A percentile compares a stretch with the other conserved stretches of the same genome.
Evolutionary conservation across 129 eudicot species (phyloP).

Genomic region (Smallanthus sonchifolius): DNA sequence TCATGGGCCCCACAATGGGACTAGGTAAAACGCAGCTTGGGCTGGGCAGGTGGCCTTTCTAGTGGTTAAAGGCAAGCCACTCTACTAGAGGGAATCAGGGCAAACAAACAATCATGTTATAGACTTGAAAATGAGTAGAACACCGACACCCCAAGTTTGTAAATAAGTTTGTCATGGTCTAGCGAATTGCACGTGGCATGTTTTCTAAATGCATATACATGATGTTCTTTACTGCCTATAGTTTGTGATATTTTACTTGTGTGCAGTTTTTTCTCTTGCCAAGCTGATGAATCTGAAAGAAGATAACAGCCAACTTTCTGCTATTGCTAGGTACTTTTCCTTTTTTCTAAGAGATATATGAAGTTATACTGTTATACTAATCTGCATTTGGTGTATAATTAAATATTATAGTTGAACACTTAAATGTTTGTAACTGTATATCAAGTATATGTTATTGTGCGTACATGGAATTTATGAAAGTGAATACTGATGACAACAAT

Average conservation of each 20-base stretch:
- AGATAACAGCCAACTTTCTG: slow-evolving; percentile 78
- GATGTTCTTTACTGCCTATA: slow-evolving; percentile 3
- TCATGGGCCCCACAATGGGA: no score
- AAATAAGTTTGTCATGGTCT: neutral
- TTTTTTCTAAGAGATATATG: slow-evolving; percentile 2
- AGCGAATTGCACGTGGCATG: neutral
- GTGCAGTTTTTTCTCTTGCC: slow-evolving; percentile 90
- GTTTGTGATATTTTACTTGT: neutral
- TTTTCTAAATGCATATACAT: neutral
- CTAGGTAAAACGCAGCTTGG: no score
- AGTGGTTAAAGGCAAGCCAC: no score
- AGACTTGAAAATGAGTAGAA: neutral
- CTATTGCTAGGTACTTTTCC: slow-evolving; percentile 80
- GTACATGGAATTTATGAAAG: neutral
- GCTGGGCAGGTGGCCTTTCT: no score
- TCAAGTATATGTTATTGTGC: neutral
- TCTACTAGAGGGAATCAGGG: neutral
- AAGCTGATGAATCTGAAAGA: slow-evolving; percentile 97
- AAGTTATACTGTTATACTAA: neutral
- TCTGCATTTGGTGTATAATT: neutral
- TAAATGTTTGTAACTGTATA: neutral
- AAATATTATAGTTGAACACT: neutral
- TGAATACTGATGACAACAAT: neutral
- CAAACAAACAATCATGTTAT: neutral
- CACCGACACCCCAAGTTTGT: neutral